These are phyloP conservation scores for Gastrolobium bilobum DNA, from an alignment of 306 rosid species.

Conservation along the genomic window DNA sequence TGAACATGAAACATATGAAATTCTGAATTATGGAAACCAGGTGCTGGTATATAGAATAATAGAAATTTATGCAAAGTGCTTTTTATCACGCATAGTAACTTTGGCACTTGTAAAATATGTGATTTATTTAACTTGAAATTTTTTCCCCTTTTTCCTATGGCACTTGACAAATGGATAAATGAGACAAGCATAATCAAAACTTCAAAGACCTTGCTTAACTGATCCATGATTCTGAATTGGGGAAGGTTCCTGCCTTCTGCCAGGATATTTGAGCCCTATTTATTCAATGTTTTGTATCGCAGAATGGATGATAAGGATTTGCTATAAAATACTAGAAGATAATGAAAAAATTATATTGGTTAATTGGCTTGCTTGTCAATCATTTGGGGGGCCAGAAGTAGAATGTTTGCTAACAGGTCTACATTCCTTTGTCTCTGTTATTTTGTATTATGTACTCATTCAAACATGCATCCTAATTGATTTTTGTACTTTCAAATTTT, in stretches of 20 bases:
- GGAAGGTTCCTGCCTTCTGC: constrained; percentile 30
- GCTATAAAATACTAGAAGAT: constrained; percentile 12
- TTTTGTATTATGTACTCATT: background rate
- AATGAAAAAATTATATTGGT: background rate
- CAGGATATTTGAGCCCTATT: constrained; percentile 27
- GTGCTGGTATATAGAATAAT: background rate
- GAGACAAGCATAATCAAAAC: constrained; percentile 28
- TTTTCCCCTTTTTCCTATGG: background rate
- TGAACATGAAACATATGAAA: constrained; percentile 6
- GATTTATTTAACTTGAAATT: constrained; percentile 1
- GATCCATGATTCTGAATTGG: constrained; percentile 23
- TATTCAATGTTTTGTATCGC: background rate
- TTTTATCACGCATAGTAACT: background rate
- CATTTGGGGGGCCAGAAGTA: constrained; percentile 23
- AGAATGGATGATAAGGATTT: constrained; percentile 29
- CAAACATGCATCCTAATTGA: background rate
- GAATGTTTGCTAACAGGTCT: constrained; percentile 14
- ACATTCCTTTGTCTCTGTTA: background rate
- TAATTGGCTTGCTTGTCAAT: constrained; percentile 32
- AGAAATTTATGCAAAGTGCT: constrained; percentile 8
- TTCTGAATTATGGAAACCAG: constrained; percentile 30
- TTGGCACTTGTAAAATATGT: background rate
- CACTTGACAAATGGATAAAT: constrained; percentile 7
- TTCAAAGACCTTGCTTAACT: background rate
- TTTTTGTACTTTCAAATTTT: constrained; percentile 33